phyloP scores from a whole-genome alignment of 352 stramenopile species.

The Chrysophaeum taylorii region DNA sequence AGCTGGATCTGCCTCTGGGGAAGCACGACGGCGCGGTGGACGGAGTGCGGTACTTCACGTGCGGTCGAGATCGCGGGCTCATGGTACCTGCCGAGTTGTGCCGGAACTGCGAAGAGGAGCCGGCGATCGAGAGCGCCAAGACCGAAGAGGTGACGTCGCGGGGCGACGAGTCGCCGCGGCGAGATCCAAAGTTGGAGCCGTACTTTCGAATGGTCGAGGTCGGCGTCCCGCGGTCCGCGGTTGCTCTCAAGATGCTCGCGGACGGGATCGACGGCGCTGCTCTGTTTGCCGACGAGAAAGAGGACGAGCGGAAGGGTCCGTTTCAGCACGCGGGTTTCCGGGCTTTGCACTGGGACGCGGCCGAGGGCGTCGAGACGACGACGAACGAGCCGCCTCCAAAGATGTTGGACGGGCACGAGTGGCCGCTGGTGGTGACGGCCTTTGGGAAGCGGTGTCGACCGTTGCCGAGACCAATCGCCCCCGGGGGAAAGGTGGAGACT shows the following conservation, averaged over 20 bases:
- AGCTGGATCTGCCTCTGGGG: constrained; percentile 58
- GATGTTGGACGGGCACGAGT: no score
- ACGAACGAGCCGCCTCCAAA: no score
- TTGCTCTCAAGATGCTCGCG: neutral
- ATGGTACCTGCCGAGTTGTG: constrained; percentile 22
- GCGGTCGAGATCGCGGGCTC: constrained; percentile 51
- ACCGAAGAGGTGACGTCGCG: neutral
- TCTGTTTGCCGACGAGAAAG: neutral
- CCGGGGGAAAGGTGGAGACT: no score
- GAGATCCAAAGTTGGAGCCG: neutral
- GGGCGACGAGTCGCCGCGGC: neutral
- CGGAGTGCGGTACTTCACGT: constrained; percentile 62
- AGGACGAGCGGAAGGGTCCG: no score
- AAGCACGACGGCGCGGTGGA: constrained; percentile 72
- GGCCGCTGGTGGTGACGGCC: neutral
- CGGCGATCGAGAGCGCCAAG: neutral
- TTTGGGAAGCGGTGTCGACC: neutral
- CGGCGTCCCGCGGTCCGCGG: neutral
- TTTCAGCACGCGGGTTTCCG: no score
- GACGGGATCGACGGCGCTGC: neutral
- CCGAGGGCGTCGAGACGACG: no score
- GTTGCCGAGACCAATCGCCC: no score
- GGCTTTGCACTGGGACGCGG: neutral
- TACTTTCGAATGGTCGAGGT: neutral
- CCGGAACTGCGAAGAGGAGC: neutral